These are phyloP conservation scores for Arthrinium phaeospermum DNA, from an alignment of 2,329 filamentous ascomycete genomes.

Conservation along the genomic window DNA sequence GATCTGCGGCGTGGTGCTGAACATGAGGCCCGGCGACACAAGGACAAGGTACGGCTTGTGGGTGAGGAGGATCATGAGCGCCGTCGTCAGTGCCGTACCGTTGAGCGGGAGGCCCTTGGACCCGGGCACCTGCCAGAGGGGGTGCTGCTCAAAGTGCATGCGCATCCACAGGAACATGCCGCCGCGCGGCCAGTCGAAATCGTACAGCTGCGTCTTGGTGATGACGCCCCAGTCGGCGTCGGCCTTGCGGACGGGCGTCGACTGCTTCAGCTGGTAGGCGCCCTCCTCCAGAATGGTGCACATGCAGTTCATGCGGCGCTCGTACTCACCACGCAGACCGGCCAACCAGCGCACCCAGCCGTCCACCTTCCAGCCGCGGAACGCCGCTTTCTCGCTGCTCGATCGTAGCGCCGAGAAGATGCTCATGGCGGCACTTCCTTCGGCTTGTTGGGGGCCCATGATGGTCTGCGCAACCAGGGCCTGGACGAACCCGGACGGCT, in stretches of 20 bases:
- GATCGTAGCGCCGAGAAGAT: conserved; percentile 51
- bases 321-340: conserved; percentile 82
- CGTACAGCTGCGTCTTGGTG: conserved; percentile 74
- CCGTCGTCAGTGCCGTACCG: conserved; percentile 62
- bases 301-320: conserved; percentile 84
- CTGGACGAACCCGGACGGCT: conserved; percentile 90
- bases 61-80: conserved; percentile 75
- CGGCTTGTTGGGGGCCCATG: conserved; percentile 68
- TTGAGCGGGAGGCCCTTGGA: conserved; percentile 50
- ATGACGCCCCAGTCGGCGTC: conserved; percentile 75
- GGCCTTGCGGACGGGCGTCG: conserved; percentile 49
- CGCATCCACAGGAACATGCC: conserved; percentile 94
- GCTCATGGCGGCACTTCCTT: conserved; percentile 43
- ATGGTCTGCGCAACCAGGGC: conserved; percentile 78
- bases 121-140: conserved; percentile 59
- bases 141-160: conserved; percentile 74
- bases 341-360: conserved; percentile 94
- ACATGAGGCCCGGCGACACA: conserved; percentile 74
- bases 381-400: conserved; percentile 52
- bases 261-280: conserved; percentile 68
- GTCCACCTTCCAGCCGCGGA: conserved; percentile 74
- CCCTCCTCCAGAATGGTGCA: conserved; percentile 73
- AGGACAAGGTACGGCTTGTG: conserved; percentile 73
- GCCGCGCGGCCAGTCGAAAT: conserved; percentile 80
- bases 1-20: conserved; percentile 70